Percentiles rank a stretch among this genome's conserved stretches.
phyloP scores from a whole-genome alignment of 2,329 filamentous ascomycete genomes.

The Zasmidium angulare region DNA sequence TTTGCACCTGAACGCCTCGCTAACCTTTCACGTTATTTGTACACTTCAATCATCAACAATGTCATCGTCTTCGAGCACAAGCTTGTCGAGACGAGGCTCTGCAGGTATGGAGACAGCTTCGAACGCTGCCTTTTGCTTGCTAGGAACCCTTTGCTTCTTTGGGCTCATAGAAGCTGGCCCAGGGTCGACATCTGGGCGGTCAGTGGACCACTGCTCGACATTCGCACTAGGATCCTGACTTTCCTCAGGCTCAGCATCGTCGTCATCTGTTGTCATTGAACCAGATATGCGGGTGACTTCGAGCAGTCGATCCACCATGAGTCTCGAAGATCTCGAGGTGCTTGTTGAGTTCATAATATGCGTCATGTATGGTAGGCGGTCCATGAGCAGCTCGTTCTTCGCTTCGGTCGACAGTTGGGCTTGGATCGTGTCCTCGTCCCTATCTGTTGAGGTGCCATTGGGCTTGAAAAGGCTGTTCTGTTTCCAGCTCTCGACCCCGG shows the following conservation, averaged over 20 bases:
- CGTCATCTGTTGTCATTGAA: conserved; percentile 33
- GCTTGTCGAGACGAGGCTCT: conserved; percentile 33
- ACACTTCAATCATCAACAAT: conserved; percentile 42
- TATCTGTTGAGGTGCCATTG: neutral
- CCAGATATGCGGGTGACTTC: conserved; percentile 59
- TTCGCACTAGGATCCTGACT: neutral
- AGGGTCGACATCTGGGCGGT: conserved; percentile 35
- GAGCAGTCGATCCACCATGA: conserved; percentile 64
- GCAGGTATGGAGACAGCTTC: conserved; percentile 25
- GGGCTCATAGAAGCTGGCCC: conserved; percentile 6
- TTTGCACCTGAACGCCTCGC: conserved; percentile 11
- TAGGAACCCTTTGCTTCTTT: conserved; percentile 12
- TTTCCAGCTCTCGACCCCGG: conserved; percentile 27
- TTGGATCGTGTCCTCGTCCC: neutral
- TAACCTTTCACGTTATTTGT: conserved; percentile 4
- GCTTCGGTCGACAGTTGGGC: conserved; percentile 44
- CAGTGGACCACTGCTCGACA: conserved; percentile 45
- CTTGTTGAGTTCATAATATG: conserved; percentile 53
- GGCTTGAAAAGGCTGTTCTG: conserved; percentile 12
- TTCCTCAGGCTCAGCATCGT: conserved; percentile 13
- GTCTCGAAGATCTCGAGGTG: conserved; percentile 16
- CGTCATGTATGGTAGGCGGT: conserved; percentile 82
- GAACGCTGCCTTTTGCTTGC: conserved; percentile 15
- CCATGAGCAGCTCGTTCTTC: conserved; percentile 73
- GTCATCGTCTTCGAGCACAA: conserved; percentile 50